Conservation (phyloP, 2,329 filamentous ascomycete species). For the Ceratocystis cubensis region DNA sequence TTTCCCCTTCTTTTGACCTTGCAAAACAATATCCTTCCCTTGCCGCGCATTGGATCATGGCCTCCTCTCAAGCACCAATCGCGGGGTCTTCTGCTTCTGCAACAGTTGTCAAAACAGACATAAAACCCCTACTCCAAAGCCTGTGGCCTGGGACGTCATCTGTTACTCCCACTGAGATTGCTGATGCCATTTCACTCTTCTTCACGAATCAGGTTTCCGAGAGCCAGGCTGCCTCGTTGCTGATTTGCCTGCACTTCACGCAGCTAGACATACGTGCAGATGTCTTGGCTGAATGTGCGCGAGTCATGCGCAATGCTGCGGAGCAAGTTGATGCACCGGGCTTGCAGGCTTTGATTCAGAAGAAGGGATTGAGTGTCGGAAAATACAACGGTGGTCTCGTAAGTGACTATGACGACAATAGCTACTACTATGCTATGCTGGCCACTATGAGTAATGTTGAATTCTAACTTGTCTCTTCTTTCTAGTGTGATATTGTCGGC, state of each 20-base stretch:
- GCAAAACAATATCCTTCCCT: neutral
- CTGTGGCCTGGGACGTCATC: slow-evolving; percentile 49
- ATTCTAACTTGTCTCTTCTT: neutral
- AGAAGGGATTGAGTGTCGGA: slow-evolving; percentile 53
- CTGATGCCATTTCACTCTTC: slow-evolving; percentile 77
- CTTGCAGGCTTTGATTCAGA: slow-evolving; percentile 48
- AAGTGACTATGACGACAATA: slow-evolving; percentile 29
- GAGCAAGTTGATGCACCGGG: slow-evolving; percentile 53
- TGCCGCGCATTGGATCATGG: neutral
- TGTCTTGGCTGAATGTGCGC: slow-evolving; percentile 74
- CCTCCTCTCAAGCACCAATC: slow-evolving; percentile 33
- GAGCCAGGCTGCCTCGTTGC: slow-evolving; percentile 71
- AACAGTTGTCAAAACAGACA: slow-evolving; percentile 35
- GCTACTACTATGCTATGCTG: too few relatives aligned
- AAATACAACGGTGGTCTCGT: slow-evolving; percentile 73
- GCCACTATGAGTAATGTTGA: neutral
- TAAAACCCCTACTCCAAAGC: slow-evolving; percentile 60
- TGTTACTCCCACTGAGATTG: slow-evolving; percentile 69
- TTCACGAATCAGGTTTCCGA: slow-evolving; percentile 85
- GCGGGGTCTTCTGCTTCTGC: slow-evolving; percentile 26
- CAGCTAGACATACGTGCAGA: slow-evolving; percentile 71
- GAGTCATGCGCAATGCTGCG: slow-evolving; percentile 71
- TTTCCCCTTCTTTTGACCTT: neutral
- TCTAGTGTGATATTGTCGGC: slow-evolving; percentile 79
- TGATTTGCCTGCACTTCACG: slow-evolving; percentile 88